These are phyloP conservation scores for Crotalaria pallida DNA, from an alignment of 306 rosid species.

Conservation along the genomic window DNA sequence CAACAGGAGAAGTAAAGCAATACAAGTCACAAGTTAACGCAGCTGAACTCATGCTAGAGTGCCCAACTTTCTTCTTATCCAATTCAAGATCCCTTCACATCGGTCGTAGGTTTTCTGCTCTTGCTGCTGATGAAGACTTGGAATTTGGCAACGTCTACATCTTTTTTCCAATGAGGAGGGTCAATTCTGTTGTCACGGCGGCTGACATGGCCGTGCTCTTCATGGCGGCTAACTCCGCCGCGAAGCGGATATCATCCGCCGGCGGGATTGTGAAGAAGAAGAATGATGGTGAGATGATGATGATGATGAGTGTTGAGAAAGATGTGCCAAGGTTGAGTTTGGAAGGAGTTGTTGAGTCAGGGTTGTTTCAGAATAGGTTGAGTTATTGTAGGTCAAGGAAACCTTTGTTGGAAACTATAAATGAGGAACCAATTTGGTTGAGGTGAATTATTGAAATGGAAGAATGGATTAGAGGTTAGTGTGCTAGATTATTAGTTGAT, in stretches of 20 bases:
- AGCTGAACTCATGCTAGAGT: conserved; percentile 88
- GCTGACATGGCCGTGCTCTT: conserved; percentile 71
- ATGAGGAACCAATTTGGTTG: conserved; percentile 46
- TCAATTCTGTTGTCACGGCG: conserved; percentile 58
- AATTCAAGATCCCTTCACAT: conserved; percentile 65
- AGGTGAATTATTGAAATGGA: background rate
- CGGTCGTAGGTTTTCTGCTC: conserved; percentile 64
- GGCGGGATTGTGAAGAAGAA: background rate
- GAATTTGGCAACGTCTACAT: conserved; percentile 70
- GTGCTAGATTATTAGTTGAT: background rate
- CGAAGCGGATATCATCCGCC: conserved; percentile 44
- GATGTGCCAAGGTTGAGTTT: conserved; percentile 48
- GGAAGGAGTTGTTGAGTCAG: conserved; percentile 52
- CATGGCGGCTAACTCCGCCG: conserved; percentile 73
- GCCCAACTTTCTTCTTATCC: conserved; percentile 45
- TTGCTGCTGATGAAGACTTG: conserved; percentile 72
- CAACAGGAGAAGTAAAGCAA: conserved; percentile 68
- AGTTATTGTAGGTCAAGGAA: conserved; percentile 61
- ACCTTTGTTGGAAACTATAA: conserved; percentile 64
- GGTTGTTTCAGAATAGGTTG: conserved; percentile 44
- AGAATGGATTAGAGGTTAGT: background rate
- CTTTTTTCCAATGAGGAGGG: conserved; percentile 69
- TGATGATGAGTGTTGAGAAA: background rate
- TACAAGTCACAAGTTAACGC: conserved; percentile 51
- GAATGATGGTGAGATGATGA: too few species aligned